These are phyloP conservation scores for Amanita brunnescens DNA, from an alignment of 768 basidiomycete species.

Conservation along the genomic window DNA sequence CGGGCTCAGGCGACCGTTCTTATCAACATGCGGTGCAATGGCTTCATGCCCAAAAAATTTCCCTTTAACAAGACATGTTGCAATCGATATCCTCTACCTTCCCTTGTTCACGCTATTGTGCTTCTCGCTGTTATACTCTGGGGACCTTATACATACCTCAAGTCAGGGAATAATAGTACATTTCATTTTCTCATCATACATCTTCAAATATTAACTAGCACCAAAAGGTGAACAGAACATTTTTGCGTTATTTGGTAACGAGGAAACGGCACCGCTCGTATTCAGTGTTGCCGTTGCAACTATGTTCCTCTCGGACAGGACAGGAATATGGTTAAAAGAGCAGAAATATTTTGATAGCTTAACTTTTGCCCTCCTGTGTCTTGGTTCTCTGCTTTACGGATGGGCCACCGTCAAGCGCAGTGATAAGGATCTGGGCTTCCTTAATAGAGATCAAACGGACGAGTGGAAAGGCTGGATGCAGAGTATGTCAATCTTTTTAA, in stretches of 20 bases:
- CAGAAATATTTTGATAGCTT: slow-evolving; percentile 74
- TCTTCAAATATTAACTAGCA: not conserved
- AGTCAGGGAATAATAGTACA: slow-evolving; percentile 15
- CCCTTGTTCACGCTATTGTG: slow-evolving; percentile 44
- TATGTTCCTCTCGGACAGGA: slow-evolving; percentile 78
- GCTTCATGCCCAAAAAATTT: slow-evolving; percentile 48
- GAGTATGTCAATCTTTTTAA: slow-evolving; percentile 35
- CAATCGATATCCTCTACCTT: slow-evolving; percentile 62
- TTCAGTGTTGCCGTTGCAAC: slow-evolving; percentile 62
- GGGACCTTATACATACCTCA: slow-evolving; percentile 42
- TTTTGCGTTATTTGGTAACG: not conserved
- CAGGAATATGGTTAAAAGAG: slow-evolving; percentile 80
- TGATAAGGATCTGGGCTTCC: slow-evolving; percentile 80
- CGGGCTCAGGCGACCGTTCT: slow-evolving; percentile 69
- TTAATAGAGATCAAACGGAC: slow-evolving; percentile 90
- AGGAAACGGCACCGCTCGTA: slow-evolving; percentile 36
- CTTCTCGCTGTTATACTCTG: slow-evolving; percentile 37
- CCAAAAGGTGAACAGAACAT: not conserved
- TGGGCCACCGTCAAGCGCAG: slow-evolving; percentile 55
- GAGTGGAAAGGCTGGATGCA: slow-evolving; percentile 99
- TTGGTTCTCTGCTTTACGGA: slow-evolving; percentile 49
- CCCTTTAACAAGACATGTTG: slow-evolving; percentile 79
- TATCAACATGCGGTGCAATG: slow-evolving; percentile 77
- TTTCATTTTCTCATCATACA: not conserved
- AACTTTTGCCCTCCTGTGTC: slow-evolving; percentile 53